Evolutionary conservation across 139 green algal genomes (phyloP), one percentile per base, ranked within the genome.

Genomic region (Micractinium conductrix): DNA sequence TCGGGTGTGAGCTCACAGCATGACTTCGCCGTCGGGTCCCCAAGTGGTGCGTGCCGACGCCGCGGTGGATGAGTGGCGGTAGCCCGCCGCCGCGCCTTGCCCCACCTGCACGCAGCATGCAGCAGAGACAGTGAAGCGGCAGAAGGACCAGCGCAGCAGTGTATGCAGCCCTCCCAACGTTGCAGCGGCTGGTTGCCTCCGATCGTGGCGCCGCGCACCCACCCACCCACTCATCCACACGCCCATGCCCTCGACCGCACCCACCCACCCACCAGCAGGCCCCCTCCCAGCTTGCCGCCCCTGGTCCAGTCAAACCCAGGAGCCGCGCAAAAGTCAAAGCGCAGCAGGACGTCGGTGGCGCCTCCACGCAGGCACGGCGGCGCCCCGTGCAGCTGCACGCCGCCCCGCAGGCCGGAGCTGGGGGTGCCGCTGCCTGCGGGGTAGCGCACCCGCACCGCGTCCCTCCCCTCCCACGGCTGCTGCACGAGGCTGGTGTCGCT

Each of bases 281-380:
- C 76, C 1, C 76, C 76, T 26, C 76, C 76, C 76, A 82, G 58
- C 76, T 82, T 82, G 76, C 76, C 76, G 38, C 76, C 76, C 0
- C 76, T 55, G 22, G 76, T 82, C 76, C 76, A 82, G 38, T 82
- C 58, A 45, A 82, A 82, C 12, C n/a, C 38, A 2, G 55, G 35
- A 16, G 62, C 55, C 0, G 62, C 55, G 2, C 35, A n/a, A 37
- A 82, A 82, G 40, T 67, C 63, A n/a, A 82, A 82, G 38, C 62
- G 76, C 55, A 82, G 76, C 55, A 82, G 55, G 10, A 21, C 43
- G 76, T 82, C 76, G 38, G 28, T 28, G 55, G 76, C 76, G 14
- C n/a, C n/a, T n/a, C n/a, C n/a, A n/a, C 58, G 76, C 37, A 82
- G 76, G 26, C 55, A 55, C 6, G 33, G 2, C 4, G 76, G 58